These are phyloP conservation scores for Pythium diclinum DNA, from an alignment of 352 stramenopile species.

Conservation along the genomic window DNA sequence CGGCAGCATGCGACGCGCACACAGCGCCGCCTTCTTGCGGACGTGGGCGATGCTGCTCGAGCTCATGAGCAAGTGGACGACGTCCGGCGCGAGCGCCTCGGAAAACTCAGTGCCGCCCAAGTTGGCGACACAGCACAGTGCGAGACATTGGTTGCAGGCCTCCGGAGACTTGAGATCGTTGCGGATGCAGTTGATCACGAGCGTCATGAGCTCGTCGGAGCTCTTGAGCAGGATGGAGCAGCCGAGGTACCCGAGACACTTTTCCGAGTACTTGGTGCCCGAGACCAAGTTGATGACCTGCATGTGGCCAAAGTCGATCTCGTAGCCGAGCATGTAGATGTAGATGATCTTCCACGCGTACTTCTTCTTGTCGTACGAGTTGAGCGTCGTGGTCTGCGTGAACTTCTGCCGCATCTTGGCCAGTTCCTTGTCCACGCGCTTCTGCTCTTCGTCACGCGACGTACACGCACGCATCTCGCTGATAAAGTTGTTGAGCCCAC, in stretches of 20 bases:
- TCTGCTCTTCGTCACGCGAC: slow-evolving; percentile 92
- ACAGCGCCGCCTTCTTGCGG: slow-evolving; percentile 97
- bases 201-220: slow-evolving; percentile 82
- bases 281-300: slow-evolving; percentile 96
- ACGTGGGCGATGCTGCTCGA: slow-evolving; percentile 91
- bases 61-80: slow-evolving; percentile 91
- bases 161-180: slow-evolving; percentile 92
- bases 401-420: slow-evolving; percentile 98
- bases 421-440: slow-evolving; percentile 96
- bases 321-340: slow-evolving; percentile 99
- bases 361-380: slow-evolving; percentile 97
- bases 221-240: slow-evolving; percentile 94
- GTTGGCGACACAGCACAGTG: slow-evolving; percentile 95
- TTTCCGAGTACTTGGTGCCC: slow-evolving; percentile 92
- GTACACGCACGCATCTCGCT: slow-evolving; percentile 68
- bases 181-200: slow-evolving; percentile 96
- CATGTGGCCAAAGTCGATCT: slow-evolving; percentile 98
- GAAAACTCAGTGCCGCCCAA: slow-evolving; percentile 93
- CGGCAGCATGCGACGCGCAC: slow-evolving; percentile 90
- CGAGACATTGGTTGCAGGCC: slow-evolving; percentile 90
- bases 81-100: slow-evolving; percentile 92
- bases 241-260: slow-evolving; percentile 96
- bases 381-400: slow-evolving; percentile 80
- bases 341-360: slow-evolving; percentile 99
- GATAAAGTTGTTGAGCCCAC: slow-evolving; percentile 83